A percentile compares a stretch with the other conserved stretches of the same genome.
These are phyloP conservation scores for Boletus barrowsii DNA, from an alignment of 768 basidiomycete species.

Conservation along the genomic window DNA sequence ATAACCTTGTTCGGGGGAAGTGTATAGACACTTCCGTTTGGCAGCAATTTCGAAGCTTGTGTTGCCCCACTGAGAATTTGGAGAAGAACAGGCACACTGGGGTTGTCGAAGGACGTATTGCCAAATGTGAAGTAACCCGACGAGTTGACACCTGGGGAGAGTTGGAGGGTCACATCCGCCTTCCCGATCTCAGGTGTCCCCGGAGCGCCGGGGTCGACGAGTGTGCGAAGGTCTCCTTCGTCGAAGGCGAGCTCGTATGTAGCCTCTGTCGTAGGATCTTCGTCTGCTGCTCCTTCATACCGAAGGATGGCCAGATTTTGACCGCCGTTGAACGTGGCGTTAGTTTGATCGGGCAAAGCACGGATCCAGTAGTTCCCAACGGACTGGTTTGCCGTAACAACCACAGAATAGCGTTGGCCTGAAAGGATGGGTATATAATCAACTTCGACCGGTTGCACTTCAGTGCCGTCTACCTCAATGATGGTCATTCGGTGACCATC, in stretches of 20 bases:
- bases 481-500: slow-evolving; percentile 8
- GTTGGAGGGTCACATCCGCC: slow-evolving; percentile 1
- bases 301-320: slow-evolving; percentile 5
- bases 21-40: slow-evolving; percentile 42
- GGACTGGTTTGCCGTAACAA: slow-evolving; percentile 43
- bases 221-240: neutral
- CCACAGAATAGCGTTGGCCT: slow-evolving; percentile 10
- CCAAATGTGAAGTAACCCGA: neutral
- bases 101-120: slow-evolving; percentile 18
- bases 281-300: neutral
- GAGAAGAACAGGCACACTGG: slow-evolving; percentile 37
- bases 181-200: slow-evolving; percentile 3
- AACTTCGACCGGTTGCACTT: neutral
- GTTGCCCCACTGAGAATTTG: slow-evolving; percentile 42
- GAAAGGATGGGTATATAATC: neutral
- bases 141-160: neutral
- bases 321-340: neutral
- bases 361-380: slow-evolving; percentile 55
- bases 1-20: slow-evolving; percentile 44
- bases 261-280: neutral
- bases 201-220: neutral
- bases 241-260: neutral
- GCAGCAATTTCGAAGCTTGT: slow-evolving; percentile 44
- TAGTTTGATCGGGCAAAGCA: slow-evolving; percentile 24
- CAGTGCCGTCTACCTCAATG: slow-evolving; percentile 4